phyloP scores from a whole-genome alignment of 352 stramenopile species.

The Peronospora belbahrii region DNA sequence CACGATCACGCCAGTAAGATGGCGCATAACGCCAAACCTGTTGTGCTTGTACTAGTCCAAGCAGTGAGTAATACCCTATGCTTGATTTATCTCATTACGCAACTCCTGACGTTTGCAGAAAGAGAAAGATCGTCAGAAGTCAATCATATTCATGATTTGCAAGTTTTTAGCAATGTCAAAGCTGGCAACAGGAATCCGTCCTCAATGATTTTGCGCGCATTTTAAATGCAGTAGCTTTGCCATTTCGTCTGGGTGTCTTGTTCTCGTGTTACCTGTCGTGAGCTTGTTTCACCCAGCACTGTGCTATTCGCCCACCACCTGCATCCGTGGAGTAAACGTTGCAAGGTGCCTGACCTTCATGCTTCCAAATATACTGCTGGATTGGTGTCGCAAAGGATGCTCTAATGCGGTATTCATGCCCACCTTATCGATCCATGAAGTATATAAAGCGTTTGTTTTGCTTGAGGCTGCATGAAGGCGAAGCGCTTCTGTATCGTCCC shows the following conservation, averaged over 20 bases:
- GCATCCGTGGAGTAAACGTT: slow-evolving; percentile 81
- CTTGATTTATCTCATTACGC: slow-evolving; percentile 26
- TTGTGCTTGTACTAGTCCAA: slow-evolving; percentile 3
- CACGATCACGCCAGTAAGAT: slow-evolving; percentile 10
- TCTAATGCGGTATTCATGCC: slow-evolving; percentile 36
- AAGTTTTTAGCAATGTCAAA: too few relatives aligned
- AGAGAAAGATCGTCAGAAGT: too few relatives aligned
- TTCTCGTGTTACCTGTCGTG: too few relatives aligned
- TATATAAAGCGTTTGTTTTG: too few relatives aligned
- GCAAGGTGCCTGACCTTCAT: slow-evolving; percentile 47
- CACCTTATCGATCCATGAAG: too few relatives aligned
- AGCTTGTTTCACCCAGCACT: slow-evolving; percentile 24
- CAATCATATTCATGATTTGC: too few relatives aligned
- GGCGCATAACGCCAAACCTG: slow-evolving; percentile 2
- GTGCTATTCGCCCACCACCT: slow-evolving; percentile 44
- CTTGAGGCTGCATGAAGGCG: too few relatives aligned
- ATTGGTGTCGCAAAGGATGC: slow-evolving; percentile 40
- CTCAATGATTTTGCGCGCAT: too few relatives aligned
- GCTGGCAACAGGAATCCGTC: too few relatives aligned
- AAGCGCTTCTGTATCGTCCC: too few relatives aligned
- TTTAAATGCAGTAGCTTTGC: too few relatives aligned
- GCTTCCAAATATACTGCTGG: slow-evolving; percentile 69
- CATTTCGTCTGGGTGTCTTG: too few relatives aligned
- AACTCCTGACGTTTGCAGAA: slow-evolving; percentile 65
- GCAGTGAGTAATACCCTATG: slow-evolving; percentile 4